Evolutionary conservation across 768 basidiomycete genomes (phyloP), one percentile per base, ranked within the genome.

Genomic region (Mycena crocata): DNA sequence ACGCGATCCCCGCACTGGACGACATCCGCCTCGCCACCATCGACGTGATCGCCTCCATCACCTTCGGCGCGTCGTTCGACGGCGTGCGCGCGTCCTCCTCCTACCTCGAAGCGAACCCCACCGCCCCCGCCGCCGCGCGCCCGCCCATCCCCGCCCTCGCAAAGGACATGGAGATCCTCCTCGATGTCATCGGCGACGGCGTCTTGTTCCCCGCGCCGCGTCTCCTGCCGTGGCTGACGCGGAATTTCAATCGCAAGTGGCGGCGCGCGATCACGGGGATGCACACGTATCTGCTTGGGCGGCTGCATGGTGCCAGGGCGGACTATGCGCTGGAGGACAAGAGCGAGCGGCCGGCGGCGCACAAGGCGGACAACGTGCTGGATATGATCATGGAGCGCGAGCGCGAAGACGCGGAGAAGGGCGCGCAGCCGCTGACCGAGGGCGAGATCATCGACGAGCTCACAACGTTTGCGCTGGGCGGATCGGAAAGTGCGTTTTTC

Each of bases 361-460:
- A 24, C 30, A 23, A 8, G 26, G 54, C 54, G 8, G n/a, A 55
- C 54, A 55, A 55, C 34, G 54, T 55, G 14, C 54, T 55, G 15
- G 54, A 55, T 37, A 55, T 55, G 30, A 37, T 55, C 32, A 10
- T 55, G 34, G 54, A 55, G 31, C 8, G 23, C 7, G 54, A 55
- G 54, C 8, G n/a, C 32, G 54, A 35, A 34, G 54, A 55, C 26
- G 13, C 19, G 54, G 12, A 17, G 50, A 13, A 26, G 26, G 50
- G 50, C 50, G 28, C 50, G 14, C 26, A 63, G 32, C 5, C 64
- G n/a, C 42, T 66, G 30, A 51, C 35, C 28, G 48, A 59, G 50
- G 40, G 48, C 0, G 65, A 66, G 26, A 66, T 66, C 5, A 57
- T 66, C 21, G 57, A 60, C 50, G 59, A 66, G 50, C 34, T 66